Evolutionary conservation across 2,329 filamentous ascomycete species (phyloP).

Genomic region (Talaromyces sp.): DNA sequence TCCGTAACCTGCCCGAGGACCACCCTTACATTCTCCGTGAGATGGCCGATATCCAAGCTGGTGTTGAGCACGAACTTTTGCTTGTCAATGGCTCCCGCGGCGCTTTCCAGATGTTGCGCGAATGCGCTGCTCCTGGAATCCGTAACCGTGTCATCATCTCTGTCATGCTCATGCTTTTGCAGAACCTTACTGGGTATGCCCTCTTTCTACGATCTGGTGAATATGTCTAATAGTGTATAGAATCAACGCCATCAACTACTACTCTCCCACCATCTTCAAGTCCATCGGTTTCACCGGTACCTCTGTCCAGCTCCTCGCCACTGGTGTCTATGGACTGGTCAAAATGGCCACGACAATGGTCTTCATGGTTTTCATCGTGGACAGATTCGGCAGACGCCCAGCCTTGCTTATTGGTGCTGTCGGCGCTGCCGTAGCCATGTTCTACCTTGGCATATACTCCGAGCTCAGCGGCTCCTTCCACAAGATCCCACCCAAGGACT

Average conservation of each 20-base stretch:
- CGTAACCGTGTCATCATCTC: slow-evolving; percentile 1
- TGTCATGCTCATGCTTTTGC: slow-evolving; percentile 8
- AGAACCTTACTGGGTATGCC: slow-evolving; percentile 2
- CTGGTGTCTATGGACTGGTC: slow-evolving; percentile 50
- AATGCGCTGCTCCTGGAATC: slow-evolving; percentile 2
- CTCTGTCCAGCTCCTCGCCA: slow-evolving; percentile 47
- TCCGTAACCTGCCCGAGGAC: slow-evolving; percentile 52
- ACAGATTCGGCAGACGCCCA: slow-evolving; percentile 46
- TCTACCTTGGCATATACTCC: slow-evolving; percentile 29
- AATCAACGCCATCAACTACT: slow-evolving; percentile 59
- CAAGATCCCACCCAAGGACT: slow-evolving; percentile 5
- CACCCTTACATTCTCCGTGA: slow-evolving; percentile 55
- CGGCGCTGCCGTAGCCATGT: slow-evolving; percentile 26
- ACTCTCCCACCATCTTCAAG: slow-evolving; percentile 59
- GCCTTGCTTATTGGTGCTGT: slow-evolving; percentile 43
- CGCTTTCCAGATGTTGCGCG: background rate
- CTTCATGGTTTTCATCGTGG: slow-evolving; percentile 39
- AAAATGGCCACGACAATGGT: slow-evolving; percentile 48
- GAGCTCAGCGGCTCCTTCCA: slow-evolving; percentile 17
- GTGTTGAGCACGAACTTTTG: background rate
- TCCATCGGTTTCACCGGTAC: slow-evolving; percentile 37
- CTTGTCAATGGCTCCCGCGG: background rate
- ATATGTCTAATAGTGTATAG: slow-evolving; percentile 30
- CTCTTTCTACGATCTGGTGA: background rate
- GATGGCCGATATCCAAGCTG: slow-evolving; percentile 33